Evolutionary conservation across 805 yeast genomes (phyloP).

Genomic region (Sugiyamaella chiloensis): DNA sequence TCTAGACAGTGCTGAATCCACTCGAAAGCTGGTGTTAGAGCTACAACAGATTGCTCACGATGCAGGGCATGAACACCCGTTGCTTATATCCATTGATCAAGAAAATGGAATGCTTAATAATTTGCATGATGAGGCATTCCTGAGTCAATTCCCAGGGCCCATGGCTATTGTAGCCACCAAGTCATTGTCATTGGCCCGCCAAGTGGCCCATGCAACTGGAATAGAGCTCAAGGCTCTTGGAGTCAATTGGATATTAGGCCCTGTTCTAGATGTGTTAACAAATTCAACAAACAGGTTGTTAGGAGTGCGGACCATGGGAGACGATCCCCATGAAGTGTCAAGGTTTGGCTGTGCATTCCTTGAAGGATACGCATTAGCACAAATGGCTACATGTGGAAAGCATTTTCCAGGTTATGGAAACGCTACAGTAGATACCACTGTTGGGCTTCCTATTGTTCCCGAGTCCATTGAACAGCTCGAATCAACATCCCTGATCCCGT

Average conservation of each 20-base stretch:
- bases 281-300: constrained; percentile 54
- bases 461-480: constrained; percentile 54
- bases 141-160: constrained; percentile 62
- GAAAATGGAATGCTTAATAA: constrained; percentile 64
- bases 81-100: constrained; percentile 57
- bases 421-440: constrained; percentile 53
- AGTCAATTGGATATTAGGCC: constrained; percentile 54
- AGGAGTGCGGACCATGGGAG: constrained; percentile 61
- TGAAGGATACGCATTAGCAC: constrained; percentile 52
- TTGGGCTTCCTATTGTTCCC: constrained; percentile 57
- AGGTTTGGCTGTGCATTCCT: constrained; percentile 52
- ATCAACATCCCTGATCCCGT: constrained; percentile 50
- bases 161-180: constrained; percentile 62
- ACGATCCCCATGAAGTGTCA: constrained; percentile 56
- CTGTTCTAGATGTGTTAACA: constrained; percentile 59
- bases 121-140: constrained; percentile 47
- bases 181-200: constrained; percentile 46
- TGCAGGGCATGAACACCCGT: constrained; percentile 50
- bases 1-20: constrained; percentile 46
- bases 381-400: constrained; percentile 54
- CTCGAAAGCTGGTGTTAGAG: constrained; percentile 48
- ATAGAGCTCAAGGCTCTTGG: constrained; percentile 53
- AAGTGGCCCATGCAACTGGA: constrained; percentile 54
- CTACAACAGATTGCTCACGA: constrained; percentile 52
- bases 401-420: constrained; percentile 68